Conservation (phyloP, 106 monocot genomes). For the Triglochin maritima region DNA sequence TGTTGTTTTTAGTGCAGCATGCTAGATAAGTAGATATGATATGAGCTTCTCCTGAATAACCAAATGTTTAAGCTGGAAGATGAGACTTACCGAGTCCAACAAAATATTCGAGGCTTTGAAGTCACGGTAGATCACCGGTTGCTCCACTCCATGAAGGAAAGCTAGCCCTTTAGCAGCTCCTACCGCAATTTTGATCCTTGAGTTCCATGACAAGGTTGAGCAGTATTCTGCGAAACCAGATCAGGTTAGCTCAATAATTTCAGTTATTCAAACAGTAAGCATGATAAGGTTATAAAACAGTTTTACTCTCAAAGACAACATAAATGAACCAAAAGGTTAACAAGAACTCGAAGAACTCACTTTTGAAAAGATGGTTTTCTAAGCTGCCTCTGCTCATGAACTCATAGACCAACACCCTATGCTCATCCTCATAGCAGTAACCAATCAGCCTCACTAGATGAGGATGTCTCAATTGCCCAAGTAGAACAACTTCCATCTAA, state of each 20-base stretch:
- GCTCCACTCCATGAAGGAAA: conserved; percentile 43
- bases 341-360: conserved; percentile 9
- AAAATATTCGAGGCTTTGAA: conserved; percentile 65
- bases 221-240: conserved; percentile 24
- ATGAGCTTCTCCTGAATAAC: too few relatives aligned
- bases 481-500: conserved; percentile 2
- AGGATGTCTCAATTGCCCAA: conserved; percentile 10
- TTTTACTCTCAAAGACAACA: too few relatives aligned
- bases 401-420: conserved; percentile 9
- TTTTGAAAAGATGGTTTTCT: conserved; percentile 59
- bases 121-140: conserved; percentile 55
- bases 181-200: conserved; percentile 44
- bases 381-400: conserved; percentile 56
- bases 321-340: too few relatives aligned
- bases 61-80: too few relatives aligned
- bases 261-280: neutral
- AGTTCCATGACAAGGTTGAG: conserved; percentile 37
- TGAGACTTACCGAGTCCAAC: conserved; percentile 28
- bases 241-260: neutral
- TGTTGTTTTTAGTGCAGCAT: too few relatives aligned
- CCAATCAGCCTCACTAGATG: conserved; percentile 7
- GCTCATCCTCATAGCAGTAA: conserved; percentile 9
- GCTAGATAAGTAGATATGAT: too few relatives aligned
- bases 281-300: too few relatives aligned
- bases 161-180: conserved; percentile 55